Percentiles rank a stretch among this genome's conserved stretches.
phyloP scores from a whole-genome alignment of 225 moss, liverwort and hornwort genomes.

The Takakia lepidozioides region DNA sequence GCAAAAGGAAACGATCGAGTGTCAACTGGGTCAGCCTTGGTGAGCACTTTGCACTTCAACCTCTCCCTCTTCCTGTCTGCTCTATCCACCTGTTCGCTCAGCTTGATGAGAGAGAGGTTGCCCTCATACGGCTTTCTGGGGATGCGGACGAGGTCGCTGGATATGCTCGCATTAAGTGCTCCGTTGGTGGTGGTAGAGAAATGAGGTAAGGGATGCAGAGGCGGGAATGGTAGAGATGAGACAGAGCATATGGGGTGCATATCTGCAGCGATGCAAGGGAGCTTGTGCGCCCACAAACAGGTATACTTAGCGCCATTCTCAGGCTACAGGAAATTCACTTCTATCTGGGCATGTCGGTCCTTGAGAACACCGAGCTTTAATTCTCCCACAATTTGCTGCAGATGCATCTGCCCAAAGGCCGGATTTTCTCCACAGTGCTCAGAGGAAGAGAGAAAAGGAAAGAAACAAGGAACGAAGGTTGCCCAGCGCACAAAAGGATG shows the following conservation, averaged over 20 bases:
- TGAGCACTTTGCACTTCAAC: constrained; percentile 16
- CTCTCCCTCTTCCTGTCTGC: constrained; percentile 19
- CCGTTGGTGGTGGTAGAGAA: constrained; percentile 8
- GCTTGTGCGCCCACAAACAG: constrained; percentile 25
- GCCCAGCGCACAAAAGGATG: no score
- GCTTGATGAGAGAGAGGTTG: constrained; percentile 15
- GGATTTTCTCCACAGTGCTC: no score
- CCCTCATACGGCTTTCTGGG: no score
- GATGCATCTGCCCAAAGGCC: no score
- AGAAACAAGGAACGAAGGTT: no score
- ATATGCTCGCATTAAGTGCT: no score
- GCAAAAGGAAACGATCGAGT: constrained; percentile 84
- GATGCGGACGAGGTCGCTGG: no score
- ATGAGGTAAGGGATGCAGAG: constrained; percentile 9
- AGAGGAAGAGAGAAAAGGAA: no score
- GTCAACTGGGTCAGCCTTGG: constrained; percentile 40
- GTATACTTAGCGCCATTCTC: constrained; percentile 44
- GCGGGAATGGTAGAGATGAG: constrained; percentile 14
- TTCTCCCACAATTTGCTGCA: no score
- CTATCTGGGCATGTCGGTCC: no score
- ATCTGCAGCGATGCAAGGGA: constrained; percentile 11
- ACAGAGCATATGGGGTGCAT: constrained; percentile 21
- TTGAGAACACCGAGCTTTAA: no score
- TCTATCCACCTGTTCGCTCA: constrained; percentile 20
- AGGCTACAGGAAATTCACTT: no score